These are phyloP conservation scores for Paxillus ammoniavirescens DNA, from an alignment of 768 basidiomycete species.

Conservation along the genomic window DNA sequence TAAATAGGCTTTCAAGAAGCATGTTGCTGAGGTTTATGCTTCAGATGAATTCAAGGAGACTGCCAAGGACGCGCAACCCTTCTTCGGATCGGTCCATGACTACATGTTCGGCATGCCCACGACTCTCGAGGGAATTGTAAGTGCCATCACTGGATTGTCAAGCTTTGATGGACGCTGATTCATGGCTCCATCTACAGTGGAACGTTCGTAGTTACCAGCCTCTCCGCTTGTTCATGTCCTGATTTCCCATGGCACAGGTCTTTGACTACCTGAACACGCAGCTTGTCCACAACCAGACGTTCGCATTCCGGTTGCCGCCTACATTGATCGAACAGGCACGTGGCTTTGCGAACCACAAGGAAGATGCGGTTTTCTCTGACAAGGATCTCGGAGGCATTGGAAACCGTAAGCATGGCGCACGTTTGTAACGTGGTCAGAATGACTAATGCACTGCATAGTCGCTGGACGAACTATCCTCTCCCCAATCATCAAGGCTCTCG, in stretches of 20 bases:
- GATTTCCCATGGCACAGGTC: constrained; percentile 41
- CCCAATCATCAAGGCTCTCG: constrained; percentile 67
- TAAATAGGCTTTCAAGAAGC: constrained; percentile 60
- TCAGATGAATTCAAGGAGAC: constrained; percentile 65
- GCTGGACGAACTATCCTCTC: constrained; percentile 76
- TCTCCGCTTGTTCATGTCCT: constrained; percentile 4
- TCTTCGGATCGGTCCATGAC: constrained; percentile 64
- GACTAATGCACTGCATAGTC: constrained; percentile 42
- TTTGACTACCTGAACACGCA: constrained; percentile 80
- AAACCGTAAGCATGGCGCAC: constrained; percentile 53
- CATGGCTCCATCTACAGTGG: constrained; percentile 47
- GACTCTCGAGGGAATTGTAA: constrained; percentile 61
- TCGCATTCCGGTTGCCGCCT: constrained; percentile 72
- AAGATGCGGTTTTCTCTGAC: constrained; percentile 71
- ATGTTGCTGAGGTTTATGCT: constrained; percentile 57
- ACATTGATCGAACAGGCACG: constrained; percentile 72
- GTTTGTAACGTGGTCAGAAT: not conserved
- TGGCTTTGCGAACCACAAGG: constrained; percentile 73
- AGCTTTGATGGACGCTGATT: constrained; percentile 10
- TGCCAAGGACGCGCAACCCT: constrained; percentile 53
- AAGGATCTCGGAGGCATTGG: constrained; percentile 61
- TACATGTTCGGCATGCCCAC: constrained; percentile 67
- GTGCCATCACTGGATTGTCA: constrained; percentile 24
- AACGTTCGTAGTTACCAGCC: constrained; percentile 50
- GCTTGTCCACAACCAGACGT: constrained; percentile 78